phyloP scores from a whole-genome alignment of 805 yeast genomes.

The Zygosaccharomyces gambellarensis region DNA sequence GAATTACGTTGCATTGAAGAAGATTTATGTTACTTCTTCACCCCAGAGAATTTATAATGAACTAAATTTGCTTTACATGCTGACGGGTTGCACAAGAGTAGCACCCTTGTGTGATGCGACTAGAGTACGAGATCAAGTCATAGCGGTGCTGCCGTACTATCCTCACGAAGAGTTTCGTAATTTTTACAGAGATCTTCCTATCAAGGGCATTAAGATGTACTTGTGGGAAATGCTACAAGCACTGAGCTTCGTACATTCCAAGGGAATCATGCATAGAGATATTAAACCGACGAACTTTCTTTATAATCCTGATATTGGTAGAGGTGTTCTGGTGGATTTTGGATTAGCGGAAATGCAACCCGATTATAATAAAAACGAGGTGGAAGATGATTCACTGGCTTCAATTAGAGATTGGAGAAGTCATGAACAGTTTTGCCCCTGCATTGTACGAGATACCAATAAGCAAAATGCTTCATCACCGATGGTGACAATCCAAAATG shows the following conservation, averaged over 20 bases:
- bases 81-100: conserved; percentile 65
- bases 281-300: conserved; percentile 79
- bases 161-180: conserved; percentile 87
- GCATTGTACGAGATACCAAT: conserved; percentile 39
- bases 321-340: conserved; percentile 86
- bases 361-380: conserved; percentile 15
- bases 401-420: conserved; percentile 21
- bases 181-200: conserved; percentile 74
- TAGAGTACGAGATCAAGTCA: conserved; percentile 83
- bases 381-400: conserved; percentile 12
- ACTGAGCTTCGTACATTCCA: conserved; percentile 58
- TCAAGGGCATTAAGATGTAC: conserved; percentile 75
- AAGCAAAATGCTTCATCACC: conserved; percentile 15
- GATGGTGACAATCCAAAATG: conserved; percentile 31
- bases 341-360: conserved; percentile 75
- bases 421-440: conserved; percentile 49
- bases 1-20: conserved; percentile 74
- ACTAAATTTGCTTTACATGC: conserved; percentile 63
- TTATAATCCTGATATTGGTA: conserved; percentile 58
- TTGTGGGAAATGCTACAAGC: conserved; percentile 75
- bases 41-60: conserved; percentile 90
- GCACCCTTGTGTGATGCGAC: conserved; percentile 89
- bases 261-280: conserved; percentile 86
- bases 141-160: conserved; percentile 88
- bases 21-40: conserved; percentile 92